A percentile compares a stretch with the other conserved stretches of the same genome.
phyloP scores from a whole-genome alignment of 257 asterid species.

The Datura wrightii region DNA sequence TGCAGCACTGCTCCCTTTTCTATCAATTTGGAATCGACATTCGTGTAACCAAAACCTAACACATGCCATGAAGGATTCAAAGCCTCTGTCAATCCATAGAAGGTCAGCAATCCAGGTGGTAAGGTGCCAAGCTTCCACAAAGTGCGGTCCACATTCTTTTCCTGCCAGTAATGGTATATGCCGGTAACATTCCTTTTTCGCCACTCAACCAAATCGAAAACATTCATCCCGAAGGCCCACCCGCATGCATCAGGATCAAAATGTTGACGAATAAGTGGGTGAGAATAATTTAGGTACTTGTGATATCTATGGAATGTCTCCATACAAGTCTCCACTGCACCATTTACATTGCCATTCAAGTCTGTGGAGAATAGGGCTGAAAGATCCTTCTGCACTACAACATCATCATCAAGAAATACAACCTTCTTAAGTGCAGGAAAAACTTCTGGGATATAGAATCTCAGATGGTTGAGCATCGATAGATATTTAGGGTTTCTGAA shows the following conservation, averaged over 20 bases:
- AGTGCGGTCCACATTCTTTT: slow-evolving; percentile 50
- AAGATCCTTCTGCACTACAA: slow-evolving; percentile 57
- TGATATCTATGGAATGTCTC: slow-evolving; percentile 58
- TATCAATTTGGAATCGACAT: slow-evolving; percentile 47
- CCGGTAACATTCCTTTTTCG: slow-evolving; percentile 55
- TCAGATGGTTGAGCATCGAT: slow-evolving; percentile 58
- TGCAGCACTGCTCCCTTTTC: slow-evolving; percentile 58
- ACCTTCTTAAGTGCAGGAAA: slow-evolving; percentile 52
- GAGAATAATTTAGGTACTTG: slow-evolving; percentile 53
- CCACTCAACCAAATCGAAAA: slow-evolving; percentile 58
- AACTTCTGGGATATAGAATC: slow-evolving; percentile 58
- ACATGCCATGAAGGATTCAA: slow-evolving; percentile 55
- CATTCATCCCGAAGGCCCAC: slow-evolving; percentile 62
- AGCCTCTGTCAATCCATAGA: slow-evolving; percentile 58
- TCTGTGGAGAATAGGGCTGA: slow-evolving; percentile 47
- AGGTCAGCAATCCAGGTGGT: slow-evolving; percentile 57
- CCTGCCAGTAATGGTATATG: slow-evolving; percentile 62
- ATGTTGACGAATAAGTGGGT: slow-evolving; percentile 50
- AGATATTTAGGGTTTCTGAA: slow-evolving; percentile 57
- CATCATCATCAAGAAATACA: slow-evolving; percentile 56
- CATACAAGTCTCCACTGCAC: slow-evolving; percentile 62
- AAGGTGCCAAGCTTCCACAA: slow-evolving; percentile 61
- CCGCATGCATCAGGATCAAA: slow-evolving; percentile 69
- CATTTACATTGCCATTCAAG: slow-evolving; percentile 57
- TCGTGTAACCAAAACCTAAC: slow-evolving; percentile 57